Base-by-base conservation (phyloP, 2,329 filamentous ascomycete species). In the Diaporthe sp. region DNA sequence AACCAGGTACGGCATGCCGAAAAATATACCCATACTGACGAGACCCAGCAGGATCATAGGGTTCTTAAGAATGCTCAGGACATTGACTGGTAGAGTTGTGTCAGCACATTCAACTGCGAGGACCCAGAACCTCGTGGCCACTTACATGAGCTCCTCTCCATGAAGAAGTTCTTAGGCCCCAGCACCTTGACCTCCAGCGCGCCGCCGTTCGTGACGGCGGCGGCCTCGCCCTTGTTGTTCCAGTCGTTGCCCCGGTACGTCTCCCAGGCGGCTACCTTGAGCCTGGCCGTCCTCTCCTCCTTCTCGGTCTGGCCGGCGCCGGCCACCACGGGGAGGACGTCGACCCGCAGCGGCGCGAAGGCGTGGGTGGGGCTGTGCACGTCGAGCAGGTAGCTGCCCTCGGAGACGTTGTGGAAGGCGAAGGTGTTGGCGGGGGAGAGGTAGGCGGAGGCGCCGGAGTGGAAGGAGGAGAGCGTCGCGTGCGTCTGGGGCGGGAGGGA, bases 41-140 rank as follows among this genome's bases (percentile, higher is more conserved):
- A 98, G 85, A 6, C 94, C 95, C 87, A 99, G 93, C 76, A 99
- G 89, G 78, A 98, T 98, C 95, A 98, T 98, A 4, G 97, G 97
- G 82, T 95, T 98, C 88, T 97, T 97, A 80, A 98, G 88, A 74
- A 98, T 92, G 75, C 90, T 91, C 75, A 98, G 82, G n/a, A 96
- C 89, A 25, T 93, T 95, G 86, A 96, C 94, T 95, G 78, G 61
- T 25, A 57, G 58, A 37, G 7, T 71, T 67, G 20, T 4, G n/a
- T 76, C 61, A 75, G 68, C 70, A 49, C 6, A 4, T n/a, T 13
- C 3, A 2, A 3, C 51, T 37, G 22, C 57, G 17, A 25, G 31
- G 22, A 1, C 9, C 25, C 13, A 28, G 7, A 25, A 15, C 10
- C 25, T n/a, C 20, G 5, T 42, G 53, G 34, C 70, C 78, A 90